A percentile compares a stretch with the other conserved stretches of the same genome.
These are phyloP conservation scores for Fraxinus velutina DNA, from an alignment of 305 asterid genomes.

Conservation along the genomic window DNA sequence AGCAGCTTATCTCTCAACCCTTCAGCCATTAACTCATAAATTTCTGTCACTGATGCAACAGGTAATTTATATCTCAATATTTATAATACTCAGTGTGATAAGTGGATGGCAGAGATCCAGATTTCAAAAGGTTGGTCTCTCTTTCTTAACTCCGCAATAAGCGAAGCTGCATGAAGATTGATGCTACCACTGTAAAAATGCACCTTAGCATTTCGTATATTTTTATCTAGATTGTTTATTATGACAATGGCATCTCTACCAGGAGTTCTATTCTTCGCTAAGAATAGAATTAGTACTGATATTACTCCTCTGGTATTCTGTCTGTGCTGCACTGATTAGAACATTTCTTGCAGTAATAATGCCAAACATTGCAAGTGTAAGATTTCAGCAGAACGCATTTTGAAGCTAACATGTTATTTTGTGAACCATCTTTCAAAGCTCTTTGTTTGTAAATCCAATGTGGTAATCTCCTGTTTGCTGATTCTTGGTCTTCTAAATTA, in stretches of 20 bases:
- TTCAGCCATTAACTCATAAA: background rate
- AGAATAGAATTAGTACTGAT: background rate
- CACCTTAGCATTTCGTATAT: background rate
- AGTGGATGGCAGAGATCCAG: background rate
- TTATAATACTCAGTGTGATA: background rate
- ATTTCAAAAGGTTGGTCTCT: background rate
- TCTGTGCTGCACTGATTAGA: background rate
- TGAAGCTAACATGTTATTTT: background rate
- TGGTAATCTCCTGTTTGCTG: background rate
- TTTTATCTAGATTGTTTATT: background rate
- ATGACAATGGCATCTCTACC: background rate
- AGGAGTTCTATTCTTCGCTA: background rate
- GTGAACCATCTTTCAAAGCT: background rate
- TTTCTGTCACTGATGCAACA: background rate
- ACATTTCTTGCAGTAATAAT: background rate
- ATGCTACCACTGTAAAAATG: background rate
- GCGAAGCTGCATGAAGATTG: background rate
- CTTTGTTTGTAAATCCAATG: background rate
- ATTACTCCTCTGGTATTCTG: background rate
- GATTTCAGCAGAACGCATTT: background rate
- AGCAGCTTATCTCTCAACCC: conserved; percentile 2
- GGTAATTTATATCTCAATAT: conserved; percentile 5
- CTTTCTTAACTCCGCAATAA: conserved; percentile 6
- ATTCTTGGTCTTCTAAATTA: background rate
- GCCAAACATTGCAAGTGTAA: background rate